Evolutionary conservation across 148 eudicot species (phyloP).

Genomic region (Rhododendron kiyosumense): DNA sequence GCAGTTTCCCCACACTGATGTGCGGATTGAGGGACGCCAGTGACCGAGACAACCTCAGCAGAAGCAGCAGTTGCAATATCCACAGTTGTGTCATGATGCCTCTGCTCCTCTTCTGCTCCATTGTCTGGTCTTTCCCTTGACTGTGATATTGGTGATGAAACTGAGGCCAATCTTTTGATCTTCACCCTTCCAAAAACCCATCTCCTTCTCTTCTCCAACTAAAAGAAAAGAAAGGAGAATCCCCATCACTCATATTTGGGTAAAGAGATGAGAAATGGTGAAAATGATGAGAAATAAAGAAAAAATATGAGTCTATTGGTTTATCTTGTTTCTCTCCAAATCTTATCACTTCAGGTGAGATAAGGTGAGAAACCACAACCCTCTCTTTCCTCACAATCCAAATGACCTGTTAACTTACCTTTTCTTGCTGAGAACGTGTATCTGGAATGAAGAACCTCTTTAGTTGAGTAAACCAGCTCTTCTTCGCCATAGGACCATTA

Average conservation of each 20-base stretch:
- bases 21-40: not conserved
- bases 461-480: constrained; percentile 48
- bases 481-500: constrained; percentile 48
- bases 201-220: constrained; percentile 49
- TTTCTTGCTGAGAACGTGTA: constrained; percentile 27
- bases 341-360: not conserved
- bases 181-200: constrained; percentile 42
- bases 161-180: constrained; percentile 28
- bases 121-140: constrained; percentile 13
- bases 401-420: too few species aligned
- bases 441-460: constrained; percentile 46
- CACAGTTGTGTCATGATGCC: not conserved
- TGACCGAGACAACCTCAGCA: not conserved
- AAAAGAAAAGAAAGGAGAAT: not conserved
- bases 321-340: not conserved
- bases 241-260: not conserved
- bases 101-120: constrained; percentile 19
- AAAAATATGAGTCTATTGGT: not conserved
- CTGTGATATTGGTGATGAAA: constrained; percentile 21
- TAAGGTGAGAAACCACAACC: not conserved
- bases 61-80: constrained; percentile 7
- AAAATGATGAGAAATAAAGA: not conserved
- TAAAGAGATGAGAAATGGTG: too few species aligned
- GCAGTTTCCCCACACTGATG: not conserved
- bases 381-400: too few species aligned